These are phyloP conservation scores for Dactylonectria estremocensis DNA, from an alignment of 2,329 filamentous ascomycete species.

Conservation along the genomic window DNA sequence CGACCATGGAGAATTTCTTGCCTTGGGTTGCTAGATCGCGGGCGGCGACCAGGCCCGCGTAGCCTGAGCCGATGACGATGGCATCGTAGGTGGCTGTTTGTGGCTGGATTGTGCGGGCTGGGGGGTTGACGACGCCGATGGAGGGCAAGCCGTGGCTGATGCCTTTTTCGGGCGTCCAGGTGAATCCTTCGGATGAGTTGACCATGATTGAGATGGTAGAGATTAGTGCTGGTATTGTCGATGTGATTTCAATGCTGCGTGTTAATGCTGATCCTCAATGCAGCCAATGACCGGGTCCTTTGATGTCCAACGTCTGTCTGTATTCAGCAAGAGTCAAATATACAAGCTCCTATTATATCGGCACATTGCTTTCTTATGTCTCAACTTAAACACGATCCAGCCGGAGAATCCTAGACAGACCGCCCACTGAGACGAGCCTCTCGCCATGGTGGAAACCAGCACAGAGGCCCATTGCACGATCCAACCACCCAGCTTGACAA, in stretches of 20 bases:
- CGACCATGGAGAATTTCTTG: no score
- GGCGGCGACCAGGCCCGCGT: conserved; percentile 50
- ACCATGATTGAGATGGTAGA: conserved; percentile 5
- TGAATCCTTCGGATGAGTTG: conserved; percentile 23
- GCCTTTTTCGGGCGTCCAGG: conserved; percentile 25
- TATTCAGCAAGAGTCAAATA: neutral
- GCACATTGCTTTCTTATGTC: neutral
- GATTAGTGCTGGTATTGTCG: neutral
- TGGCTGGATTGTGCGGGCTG: neutral
- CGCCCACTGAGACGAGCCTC: neutral
- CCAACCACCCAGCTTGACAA: neutral
- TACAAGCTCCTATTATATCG: neutral
- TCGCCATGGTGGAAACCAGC: neutral
- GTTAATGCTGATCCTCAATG: neutral
- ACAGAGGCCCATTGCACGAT: neutral
- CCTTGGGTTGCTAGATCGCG: conserved; percentile 48
- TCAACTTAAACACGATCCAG: neutral
- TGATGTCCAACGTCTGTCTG: neutral
- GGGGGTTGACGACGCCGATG: conserved; percentile 19
- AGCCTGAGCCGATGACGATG: conserved; percentile 47
- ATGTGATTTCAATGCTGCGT: neutral
- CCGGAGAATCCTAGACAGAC: neutral
- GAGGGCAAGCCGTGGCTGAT: conserved; percentile 19
- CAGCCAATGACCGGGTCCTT: neutral
- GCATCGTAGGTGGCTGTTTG: conserved; percentile 25